These are phyloP conservation scores for Cronartium quercuum DNA, from an alignment of 1,284 basidiomycete species.

Conservation along the genomic window DNA sequence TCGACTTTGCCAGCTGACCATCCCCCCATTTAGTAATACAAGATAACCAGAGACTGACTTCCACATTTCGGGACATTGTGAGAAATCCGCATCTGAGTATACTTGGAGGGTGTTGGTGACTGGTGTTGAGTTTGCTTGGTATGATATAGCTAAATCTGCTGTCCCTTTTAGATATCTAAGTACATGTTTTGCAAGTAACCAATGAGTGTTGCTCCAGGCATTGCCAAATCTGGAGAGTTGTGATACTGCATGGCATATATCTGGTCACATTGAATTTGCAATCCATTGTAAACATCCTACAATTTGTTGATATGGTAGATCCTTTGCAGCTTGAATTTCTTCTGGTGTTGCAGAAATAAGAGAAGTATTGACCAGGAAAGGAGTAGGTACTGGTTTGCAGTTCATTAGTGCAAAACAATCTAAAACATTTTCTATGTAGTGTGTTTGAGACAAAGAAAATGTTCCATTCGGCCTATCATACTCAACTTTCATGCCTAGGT, in stretches of 20 bases:
- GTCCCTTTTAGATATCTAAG: not conserved
- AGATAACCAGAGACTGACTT: slow-evolving; percentile 51
- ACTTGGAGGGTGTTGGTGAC: slow-evolving; percentile 45
- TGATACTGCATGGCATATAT: not conserved
- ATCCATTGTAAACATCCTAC: not conserved
- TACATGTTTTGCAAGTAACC: slow-evolving; percentile 37
- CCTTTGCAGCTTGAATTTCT: not conserved
- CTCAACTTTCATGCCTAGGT: not conserved
- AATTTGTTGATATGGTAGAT: not conserved
- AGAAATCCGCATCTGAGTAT: slow-evolving; percentile 53
- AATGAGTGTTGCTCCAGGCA: not conserved
- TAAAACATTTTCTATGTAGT: not conserved
- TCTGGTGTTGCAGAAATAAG: not conserved
- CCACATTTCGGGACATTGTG: slow-evolving; percentile 46
- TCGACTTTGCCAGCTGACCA: slow-evolving; percentile 51
- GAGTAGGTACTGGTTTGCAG: not conserved
- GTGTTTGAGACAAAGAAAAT: not conserved
- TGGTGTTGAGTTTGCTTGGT: not conserved
- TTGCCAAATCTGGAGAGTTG: not conserved
- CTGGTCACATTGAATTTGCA: not conserved
- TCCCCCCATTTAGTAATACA: slow-evolving; percentile 47
- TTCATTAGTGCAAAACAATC: not conserved
- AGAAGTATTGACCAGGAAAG: not conserved
- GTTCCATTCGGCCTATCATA: too few species aligned
- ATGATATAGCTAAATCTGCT: not conserved